Evolutionary conservation across 2,329 filamentous ascomycete species (phyloP).

Genomic region (Scedosporium boydii): DNA sequence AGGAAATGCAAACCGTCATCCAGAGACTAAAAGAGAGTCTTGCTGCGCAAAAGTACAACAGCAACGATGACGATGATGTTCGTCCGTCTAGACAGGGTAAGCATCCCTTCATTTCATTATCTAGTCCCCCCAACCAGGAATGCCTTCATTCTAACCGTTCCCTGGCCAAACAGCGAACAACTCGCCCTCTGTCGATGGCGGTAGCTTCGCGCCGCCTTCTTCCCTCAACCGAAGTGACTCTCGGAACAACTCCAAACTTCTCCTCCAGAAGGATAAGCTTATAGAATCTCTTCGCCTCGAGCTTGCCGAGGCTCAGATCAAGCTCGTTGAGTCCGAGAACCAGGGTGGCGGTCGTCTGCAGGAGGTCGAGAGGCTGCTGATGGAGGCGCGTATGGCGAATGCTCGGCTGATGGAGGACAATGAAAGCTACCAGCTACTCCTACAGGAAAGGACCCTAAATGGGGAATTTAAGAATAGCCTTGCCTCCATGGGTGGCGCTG

Average conservation of each 20-base stretch:
- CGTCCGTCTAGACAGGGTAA: conserved; percentile 49
- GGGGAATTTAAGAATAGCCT: conserved; percentile 83
- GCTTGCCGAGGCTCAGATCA: conserved; percentile 90
- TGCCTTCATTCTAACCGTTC: background rate
- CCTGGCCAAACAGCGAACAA: conserved; percentile 32
- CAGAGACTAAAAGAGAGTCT: conserved; percentile 86
- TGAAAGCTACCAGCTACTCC: conserved; percentile 90
- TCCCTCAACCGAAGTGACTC: conserved; percentile 82
- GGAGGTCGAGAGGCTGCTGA: conserved; percentile 80
- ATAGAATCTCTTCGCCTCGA: conserved; percentile 90
- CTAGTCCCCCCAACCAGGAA: conserved; percentile 23
- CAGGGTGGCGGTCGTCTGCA: conserved; percentile 78
- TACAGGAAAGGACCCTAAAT: conserved; percentile 91
- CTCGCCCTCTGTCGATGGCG: conserved; percentile 61
- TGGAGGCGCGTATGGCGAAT: conserved; percentile 92
- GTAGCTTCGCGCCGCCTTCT: conserved; percentile 78
- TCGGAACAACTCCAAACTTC: conserved; percentile 76
- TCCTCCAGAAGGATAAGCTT: conserved; percentile 91
- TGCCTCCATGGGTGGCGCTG: conserved; percentile 48
- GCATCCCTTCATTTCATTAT: conserved; percentile 22
- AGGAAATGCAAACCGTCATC: conserved; percentile 84
- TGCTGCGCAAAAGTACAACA: conserved; percentile 59
- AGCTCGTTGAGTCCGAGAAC: conserved; percentile 89
- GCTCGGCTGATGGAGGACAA: conserved; percentile 97
- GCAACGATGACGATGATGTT: conserved; percentile 46